Evolutionary conservation across 2,329 filamentous ascomycete genomes (phyloP).

Genomic region (Colletotrichum sp.): DNA sequence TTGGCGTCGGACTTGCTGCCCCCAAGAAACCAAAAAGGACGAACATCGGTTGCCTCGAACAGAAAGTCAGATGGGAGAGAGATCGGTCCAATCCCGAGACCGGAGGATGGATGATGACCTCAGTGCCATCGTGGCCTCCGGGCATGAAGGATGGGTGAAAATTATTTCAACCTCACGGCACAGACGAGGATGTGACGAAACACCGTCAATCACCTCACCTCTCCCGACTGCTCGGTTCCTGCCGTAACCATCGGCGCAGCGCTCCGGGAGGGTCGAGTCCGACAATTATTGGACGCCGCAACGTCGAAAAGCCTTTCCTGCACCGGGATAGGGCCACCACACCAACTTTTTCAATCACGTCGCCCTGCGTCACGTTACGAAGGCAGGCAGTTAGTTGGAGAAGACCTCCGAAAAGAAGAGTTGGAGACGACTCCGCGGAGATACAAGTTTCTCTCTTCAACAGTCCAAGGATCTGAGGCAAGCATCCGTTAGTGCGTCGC

Average conservation of each 20-base stretch:
- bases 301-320: not conserved
- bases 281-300: not conserved
- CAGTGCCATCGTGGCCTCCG: not conserved
- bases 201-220: not conserved
- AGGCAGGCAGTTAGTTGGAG: not conserved
- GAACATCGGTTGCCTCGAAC: not conserved
- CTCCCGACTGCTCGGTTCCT: slow-evolving; percentile 18
- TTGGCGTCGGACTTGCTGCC: not conserved
- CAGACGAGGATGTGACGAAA: slow-evolving; percentile 11
- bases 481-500: slow-evolving; percentile 18
- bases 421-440: slow-evolving; percentile 10
- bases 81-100: not conserved
- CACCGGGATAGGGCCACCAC: not conserved
- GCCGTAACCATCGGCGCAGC: not conserved
- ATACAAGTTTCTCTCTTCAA: slow-evolving; percentile 7
- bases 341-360: not conserved
- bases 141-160: slow-evolving; percentile 8
- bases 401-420: not conserved
- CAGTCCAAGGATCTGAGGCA: slow-evolving; percentile 17
- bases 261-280: not conserved
- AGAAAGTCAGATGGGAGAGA: not conserved
- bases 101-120: slow-evolving; percentile 13
- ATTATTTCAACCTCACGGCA: slow-evolving; percentile 8
- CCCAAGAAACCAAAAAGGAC: not conserved
- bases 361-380: not conserved